These are phyloP conservation scores for Zizania palustris DNA, from an alignment of 202 grass and related monocot genomes.

Conservation along the genomic window DNA sequence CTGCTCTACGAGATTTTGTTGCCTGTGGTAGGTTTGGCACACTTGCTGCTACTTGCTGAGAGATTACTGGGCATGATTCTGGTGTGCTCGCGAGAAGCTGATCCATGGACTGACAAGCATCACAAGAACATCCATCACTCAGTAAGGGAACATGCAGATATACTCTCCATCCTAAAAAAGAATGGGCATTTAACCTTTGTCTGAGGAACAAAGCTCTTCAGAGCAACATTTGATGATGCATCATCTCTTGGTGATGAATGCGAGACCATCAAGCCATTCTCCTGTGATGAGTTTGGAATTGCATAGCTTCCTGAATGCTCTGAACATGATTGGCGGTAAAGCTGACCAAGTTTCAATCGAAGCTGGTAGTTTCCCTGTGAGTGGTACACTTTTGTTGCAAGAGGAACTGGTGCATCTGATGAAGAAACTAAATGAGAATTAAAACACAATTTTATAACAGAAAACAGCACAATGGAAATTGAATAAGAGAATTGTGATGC, in stretches of 20 bases:
- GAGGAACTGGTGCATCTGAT: slow-evolving; percentile 70
- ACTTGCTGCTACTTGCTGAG: slow-evolving; percentile 42
- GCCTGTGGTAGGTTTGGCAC: slow-evolving; percentile 25
- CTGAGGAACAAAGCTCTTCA: slow-evolving; percentile 55
- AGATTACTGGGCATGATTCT: slow-evolving; percentile 34
- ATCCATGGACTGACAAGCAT: slow-evolving; percentile 33
- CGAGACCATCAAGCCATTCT: slow-evolving; percentile 51
- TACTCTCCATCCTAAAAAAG: slow-evolving; percentile 2
- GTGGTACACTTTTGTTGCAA: slow-evolving; percentile 96
- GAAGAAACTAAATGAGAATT: slow-evolving; percentile 38
- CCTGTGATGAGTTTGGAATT: slow-evolving; percentile 41
- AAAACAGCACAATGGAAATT: slow-evolving; percentile 14
- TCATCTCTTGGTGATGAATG: slow-evolving; percentile 41
- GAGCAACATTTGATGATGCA: slow-evolving; percentile 44
- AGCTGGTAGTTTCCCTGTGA: slow-evolving; percentile 66
- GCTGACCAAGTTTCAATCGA: slow-evolving; percentile 72
- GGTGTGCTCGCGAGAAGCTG: slow-evolving; percentile 42
- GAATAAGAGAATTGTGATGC: slow-evolving; percentile 27
- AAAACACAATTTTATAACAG: slow-evolving; percentile 41
- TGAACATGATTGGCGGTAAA: slow-evolving; percentile 62
- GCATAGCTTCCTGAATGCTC: slow-evolving; percentile 45
- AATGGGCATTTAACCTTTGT: slow-evolving; percentile 57
- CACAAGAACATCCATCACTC: slow-evolving; percentile 44
- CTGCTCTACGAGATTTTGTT: slow-evolving; percentile 41
- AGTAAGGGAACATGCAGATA: slow-evolving; percentile 40